Evolutionary conservation across 441 rosid genomes (phyloP).

Genomic region (Manihot esculenta): DNA sequence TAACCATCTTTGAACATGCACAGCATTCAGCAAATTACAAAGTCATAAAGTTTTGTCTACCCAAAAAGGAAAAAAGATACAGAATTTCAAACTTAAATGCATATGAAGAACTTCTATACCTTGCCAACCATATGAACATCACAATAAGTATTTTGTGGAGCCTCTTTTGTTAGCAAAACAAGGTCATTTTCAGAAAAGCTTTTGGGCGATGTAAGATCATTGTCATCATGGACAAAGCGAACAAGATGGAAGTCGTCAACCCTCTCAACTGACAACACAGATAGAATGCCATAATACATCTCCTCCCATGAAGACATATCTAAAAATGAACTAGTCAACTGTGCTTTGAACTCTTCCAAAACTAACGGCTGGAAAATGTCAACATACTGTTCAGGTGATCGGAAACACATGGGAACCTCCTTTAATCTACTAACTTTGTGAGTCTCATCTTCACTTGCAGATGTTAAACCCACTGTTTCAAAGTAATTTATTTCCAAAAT

Average conservation of each 20-base stretch:
- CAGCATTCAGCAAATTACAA: too few species aligned
- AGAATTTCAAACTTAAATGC: slow-evolving; percentile 1
- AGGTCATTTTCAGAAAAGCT: slow-evolving; percentile 90
- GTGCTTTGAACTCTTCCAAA: slow-evolving; percentile 98
- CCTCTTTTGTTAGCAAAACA: slow-evolving; percentile 85
- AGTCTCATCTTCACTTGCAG: slow-evolving; percentile 50
- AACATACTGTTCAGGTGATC: slow-evolving; percentile 81
- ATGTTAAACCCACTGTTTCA: slow-evolving; percentile 64
- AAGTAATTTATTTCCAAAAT: slow-evolving; percentile 89
- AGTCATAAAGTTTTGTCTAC: not conserved
- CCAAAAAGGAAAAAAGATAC: not conserved
- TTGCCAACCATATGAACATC: slow-evolving; percentile 89
- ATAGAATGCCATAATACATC: slow-evolving; percentile 68
- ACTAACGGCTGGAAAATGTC: slow-evolving; percentile 87
- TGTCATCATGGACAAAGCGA: slow-evolving; percentile 89
- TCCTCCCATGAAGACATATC: slow-evolving; percentile 92
- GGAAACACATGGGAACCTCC: slow-evolving; percentile 88
- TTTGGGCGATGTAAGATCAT: slow-evolving; percentile 54
- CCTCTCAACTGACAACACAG: slow-evolving; percentile 93
- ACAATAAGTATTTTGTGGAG: slow-evolving; percentile 47
- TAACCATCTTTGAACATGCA: too few species aligned
- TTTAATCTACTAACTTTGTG: slow-evolving; percentile 48
- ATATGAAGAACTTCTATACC: slow-evolving; percentile 41
- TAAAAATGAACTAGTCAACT: slow-evolving; percentile 71
- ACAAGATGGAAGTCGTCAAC: slow-evolving; percentile 96